Percentiles rank a stretch among this genome's conserved stretches.
phyloP scores from a whole-genome alignment of 306 rosid genomes.

The Medicago arabica region DNA sequence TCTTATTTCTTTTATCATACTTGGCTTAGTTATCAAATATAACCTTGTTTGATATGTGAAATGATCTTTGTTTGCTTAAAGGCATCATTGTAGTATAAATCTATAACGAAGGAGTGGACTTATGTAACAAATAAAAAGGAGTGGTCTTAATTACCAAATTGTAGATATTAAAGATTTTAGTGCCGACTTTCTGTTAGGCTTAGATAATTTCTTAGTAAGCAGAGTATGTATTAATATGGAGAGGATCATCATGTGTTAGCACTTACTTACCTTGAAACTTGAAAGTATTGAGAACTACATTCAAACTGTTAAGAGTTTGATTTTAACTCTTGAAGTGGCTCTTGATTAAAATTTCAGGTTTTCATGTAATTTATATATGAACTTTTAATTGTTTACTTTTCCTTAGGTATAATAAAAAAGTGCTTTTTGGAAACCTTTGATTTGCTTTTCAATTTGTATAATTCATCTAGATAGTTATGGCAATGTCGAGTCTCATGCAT shows the following conservation, averaged over 20 bases:
- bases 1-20: constrained; percentile 17
- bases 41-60: constrained; percentile 4
- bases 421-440: constrained; percentile 1
- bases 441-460: constrained; percentile 13
- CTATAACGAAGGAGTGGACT: background rate
- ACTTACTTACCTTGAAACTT: constrained; percentile 33
- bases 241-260: constrained; percentile 16
- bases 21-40: constrained; percentile 18
- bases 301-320: constrained; percentile 21
- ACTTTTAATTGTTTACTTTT: background rate
- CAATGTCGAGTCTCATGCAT: constrained; percentile 9
- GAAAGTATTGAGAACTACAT: constrained; percentile 37
- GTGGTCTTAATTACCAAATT: constrained; percentile 34
- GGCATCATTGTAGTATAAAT: background rate
- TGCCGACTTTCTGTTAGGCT: constrained; percentile 26
- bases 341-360: constrained; percentile 22
- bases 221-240: constrained; percentile 16
- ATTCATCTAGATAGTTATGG: constrained; percentile 26
- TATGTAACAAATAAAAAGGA: constrained; percentile 10
- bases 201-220: constrained; percentile 23
- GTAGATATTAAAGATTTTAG: constrained; percentile 2
- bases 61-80: constrained; percentile 29
- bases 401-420: constrained; percentile 3
- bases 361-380: constrained; percentile 20
- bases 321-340: constrained; percentile 7